phyloP scores from a whole-genome alignment of 1,139 yeast species.

The Suzukiozyma palmioleophila region DNA sequence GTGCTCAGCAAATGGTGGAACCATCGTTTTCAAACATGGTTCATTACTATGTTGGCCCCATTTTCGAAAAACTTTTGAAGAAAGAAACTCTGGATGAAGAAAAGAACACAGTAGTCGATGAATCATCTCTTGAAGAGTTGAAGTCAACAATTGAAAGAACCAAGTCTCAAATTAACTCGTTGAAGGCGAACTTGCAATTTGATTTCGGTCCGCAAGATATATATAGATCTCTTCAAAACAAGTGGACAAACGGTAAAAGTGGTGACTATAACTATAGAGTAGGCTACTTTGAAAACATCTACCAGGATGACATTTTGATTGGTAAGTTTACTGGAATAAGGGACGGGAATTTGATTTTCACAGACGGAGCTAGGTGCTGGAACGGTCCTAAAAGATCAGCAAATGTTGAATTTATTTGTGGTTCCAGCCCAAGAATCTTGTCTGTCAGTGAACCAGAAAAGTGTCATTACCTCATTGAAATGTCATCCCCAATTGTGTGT shows the following conservation, averaged over 20 bases:
- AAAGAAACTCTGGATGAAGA: conserved; percentile 4
- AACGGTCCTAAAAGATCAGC: conserved; percentile 87
- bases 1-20: conserved; percentile 1
- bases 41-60: conserved; percentile 17
- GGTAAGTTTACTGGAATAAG: conserved; percentile 46
- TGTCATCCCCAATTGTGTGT: conserved; percentile 73
- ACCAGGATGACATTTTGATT: conserved; percentile 57
- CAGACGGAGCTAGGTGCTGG: conserved; percentile 86
- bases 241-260: conserved; percentile 43
- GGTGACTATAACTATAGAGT: conserved; percentile 73
- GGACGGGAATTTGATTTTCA: conserved; percentile 38
- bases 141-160: conserved; percentile 17
- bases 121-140: conserved; percentile 9
- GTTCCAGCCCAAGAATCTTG: conserved; percentile 48
- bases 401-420: conserved; percentile 63
- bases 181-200: conserved; percentile 16
- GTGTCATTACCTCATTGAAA: conserved; percentile 68
- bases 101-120: conserved; percentile 7
- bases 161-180: conserved; percentile 14
- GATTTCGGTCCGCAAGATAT: conserved; percentile 64
- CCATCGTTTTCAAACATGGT: conserved; percentile 25
- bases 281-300: conserved; percentile 53
- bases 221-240: conserved; percentile 52
- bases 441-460: conserved; percentile 84
- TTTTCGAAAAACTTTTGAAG: conserved; percentile 10